Evolutionary conservation across 2,329 filamentous ascomycete species (phyloP), one percentile per base, ranked within the genome.

Genomic region (Apiospora saccharicola): DNA sequence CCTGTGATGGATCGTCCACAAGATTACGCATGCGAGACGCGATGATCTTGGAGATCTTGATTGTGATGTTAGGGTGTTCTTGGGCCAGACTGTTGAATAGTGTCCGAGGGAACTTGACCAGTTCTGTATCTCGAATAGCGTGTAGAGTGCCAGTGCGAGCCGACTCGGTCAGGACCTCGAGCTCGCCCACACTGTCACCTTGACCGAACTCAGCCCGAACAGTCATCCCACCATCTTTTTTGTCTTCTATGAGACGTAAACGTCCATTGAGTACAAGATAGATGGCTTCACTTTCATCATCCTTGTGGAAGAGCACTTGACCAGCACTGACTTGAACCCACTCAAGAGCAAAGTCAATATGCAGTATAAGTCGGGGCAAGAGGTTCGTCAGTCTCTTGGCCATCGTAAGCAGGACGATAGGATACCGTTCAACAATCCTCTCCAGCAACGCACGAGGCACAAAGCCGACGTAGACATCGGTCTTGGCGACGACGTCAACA

Each of bases 11-110:
- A 77, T 95, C 92, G 77, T 98, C 94, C 26, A 98, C 90, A 51
- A 98, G 84, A 57, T 94, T 90, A 73, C 96, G 89, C 96, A 99
- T 98, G 3, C 96, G 91, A 47, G 95, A 95, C 0, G 96, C 96
- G 78, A 99, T 98, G 76, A 99, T 96, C 82, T 98, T 99, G 1
- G 96, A 98, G 41, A 99, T 97, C 82, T 98, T 98, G 81, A 99
- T 98, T 0, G 96, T 98, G 79, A 99, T 99, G 61, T 95, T 97
- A 6, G 96, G 96, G 79, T 99, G 96, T 79, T 99, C 96, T 79
- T 98, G 93, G 0, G 96, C 96, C 70, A 99, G 89, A 79, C 96
- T 99, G 85, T 99, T 99, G 86, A 99, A 99, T 0, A 99, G 85
- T 0, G 94, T 98, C 72, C 96, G 93, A 0, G 96, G 96, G 73